Conservation (phyloP, 805 yeast species). For the Suhomyces kilbournensis region DNA sequence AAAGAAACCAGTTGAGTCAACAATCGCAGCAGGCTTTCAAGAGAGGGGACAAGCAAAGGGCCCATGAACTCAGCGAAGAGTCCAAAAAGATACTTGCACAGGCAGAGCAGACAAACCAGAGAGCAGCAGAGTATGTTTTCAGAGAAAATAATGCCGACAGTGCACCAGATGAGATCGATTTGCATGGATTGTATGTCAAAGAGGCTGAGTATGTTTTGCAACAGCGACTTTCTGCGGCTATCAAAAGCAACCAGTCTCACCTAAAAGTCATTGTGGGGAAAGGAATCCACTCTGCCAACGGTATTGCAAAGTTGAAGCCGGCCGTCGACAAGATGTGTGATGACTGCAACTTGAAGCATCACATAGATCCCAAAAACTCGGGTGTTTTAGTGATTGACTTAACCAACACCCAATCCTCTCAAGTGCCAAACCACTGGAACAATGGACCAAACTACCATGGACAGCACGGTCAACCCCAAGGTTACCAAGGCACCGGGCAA, state of each 20-base stretch:
- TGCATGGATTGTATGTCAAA: slow-evolving; percentile 86
- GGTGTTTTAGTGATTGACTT: slow-evolving; percentile 80
- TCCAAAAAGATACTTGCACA: slow-evolving; percentile 57
- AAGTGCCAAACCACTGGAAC: slow-evolving; percentile 35
- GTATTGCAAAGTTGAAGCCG: slow-evolving; percentile 85
- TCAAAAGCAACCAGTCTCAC: slow-evolving; percentile 54
- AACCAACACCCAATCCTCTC: slow-evolving; percentile 19
- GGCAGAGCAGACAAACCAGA: slow-evolving; percentile 67
- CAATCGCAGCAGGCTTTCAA: slow-evolving; percentile 78
- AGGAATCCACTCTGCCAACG: slow-evolving; percentile 79
- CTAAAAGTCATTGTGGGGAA: slow-evolving; percentile 89
- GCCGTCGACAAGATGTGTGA: slow-evolving; percentile 78
- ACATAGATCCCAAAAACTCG: slow-evolving; percentile 65
- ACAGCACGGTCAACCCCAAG: slow-evolving; percentile 19
- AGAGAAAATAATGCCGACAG: slow-evolving; percentile 85
- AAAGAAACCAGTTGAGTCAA: slow-evolving; percentile 52
- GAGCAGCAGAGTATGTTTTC: slow-evolving; percentile 90
- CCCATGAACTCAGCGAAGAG: slow-evolving; percentile 68
- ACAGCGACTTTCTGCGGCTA: slow-evolving; percentile 66
- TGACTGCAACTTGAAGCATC: slow-evolving; percentile 58
- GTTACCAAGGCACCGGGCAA: slow-evolving; percentile 8
- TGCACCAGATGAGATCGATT: slow-evolving; percentile 81
- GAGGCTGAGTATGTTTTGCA: slow-evolving; percentile 82
- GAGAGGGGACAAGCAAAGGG: slow-evolving; percentile 67
- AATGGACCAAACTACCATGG: slow-evolving; percentile 18